A percentile compares a stretch with the other conserved stretches of the same genome.
These are phyloP conservation scores for Cercospora sesami DNA, from an alignment of 2,329 filamentous ascomycete genomes.

Conservation along the genomic window DNA sequence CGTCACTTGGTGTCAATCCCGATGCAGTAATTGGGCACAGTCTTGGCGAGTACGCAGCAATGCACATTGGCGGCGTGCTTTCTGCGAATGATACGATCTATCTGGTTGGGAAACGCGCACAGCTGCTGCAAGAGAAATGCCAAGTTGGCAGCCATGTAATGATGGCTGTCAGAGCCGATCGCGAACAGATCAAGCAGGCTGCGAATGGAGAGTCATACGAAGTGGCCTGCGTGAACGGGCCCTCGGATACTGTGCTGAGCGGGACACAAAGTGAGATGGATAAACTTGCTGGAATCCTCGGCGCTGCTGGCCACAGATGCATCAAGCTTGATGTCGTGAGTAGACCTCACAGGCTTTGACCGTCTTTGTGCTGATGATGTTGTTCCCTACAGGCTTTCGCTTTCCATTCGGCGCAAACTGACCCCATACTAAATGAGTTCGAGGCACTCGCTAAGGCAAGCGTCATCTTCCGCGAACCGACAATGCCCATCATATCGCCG, in stretches of 20 bases:
- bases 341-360: slow-evolving; percentile 37
- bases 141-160: slow-evolving; percentile 33
- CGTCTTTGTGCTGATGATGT: slow-evolving; percentile 31
- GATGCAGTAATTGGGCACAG: slow-evolving; percentile 36
- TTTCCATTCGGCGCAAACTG: slow-evolving; percentile 38
- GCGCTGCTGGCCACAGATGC: slow-evolving; percentile 13
- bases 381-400: slow-evolving; percentile 26
- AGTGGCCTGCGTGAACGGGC: slow-evolving; percentile 36
- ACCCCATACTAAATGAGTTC: slow-evolving; percentile 34
- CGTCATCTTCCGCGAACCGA: slow-evolving; percentile 25
- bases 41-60: slow-evolving; percentile 45
- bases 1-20: slow-evolving; percentile 36
- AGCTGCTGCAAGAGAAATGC: slow-evolving; percentile 35
- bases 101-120: slow-evolving; percentile 41
- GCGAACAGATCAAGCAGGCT: slow-evolving; percentile 17
- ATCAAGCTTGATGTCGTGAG: slow-evolving; percentile 31
- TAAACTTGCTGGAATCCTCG: slow-evolving; percentile 10
- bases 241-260: slow-evolving; percentile 30
- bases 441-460: slow-evolving; percentile 22
- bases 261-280: slow-evolving; percentile 26
- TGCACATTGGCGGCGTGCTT: slow-evolving; percentile 41
- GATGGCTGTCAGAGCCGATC: slow-evolving; percentile 26
- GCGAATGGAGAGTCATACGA: slow-evolving; percentile 1
- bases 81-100: slow-evolving; percentile 38
- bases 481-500: slow-evolving; percentile 34